These are phyloP conservation scores for Yarrowia divulgata DNA, from an alignment of 805 yeast species.

Conservation along the genomic window DNA sequence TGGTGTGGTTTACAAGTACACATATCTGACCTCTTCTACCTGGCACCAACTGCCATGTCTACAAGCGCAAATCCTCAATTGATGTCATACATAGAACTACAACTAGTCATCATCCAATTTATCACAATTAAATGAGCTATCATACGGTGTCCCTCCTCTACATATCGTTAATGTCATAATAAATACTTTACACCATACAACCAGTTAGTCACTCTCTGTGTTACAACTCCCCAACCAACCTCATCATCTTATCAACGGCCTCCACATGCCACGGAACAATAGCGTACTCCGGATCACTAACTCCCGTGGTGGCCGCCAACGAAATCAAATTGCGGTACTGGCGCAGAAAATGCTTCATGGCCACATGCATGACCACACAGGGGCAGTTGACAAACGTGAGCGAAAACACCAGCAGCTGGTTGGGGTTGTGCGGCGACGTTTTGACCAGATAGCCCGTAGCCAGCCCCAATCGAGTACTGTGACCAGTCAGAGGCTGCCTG, in stretches of 20 bases:
- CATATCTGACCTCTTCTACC: no score
- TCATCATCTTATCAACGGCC: slow-evolving; percentile 49
- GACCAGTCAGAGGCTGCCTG: slow-evolving; percentile 39
- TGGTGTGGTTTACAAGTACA: no score
- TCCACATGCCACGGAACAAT: slow-evolving; percentile 54
- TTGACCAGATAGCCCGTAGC: slow-evolving; percentile 45
- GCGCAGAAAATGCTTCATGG: slow-evolving; percentile 49
- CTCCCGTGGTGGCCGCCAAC: slow-evolving; percentile 50
- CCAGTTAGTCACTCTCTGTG: no score
- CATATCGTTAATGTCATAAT: no score
- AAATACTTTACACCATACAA: no score
- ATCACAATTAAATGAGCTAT: no score
- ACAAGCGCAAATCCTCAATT: no score
- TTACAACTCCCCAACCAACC: slow-evolving; percentile 39
- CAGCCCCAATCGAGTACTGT: slow-evolving; percentile 37
- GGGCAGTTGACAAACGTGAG: slow-evolving; percentile 44
- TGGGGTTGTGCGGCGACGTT: slow-evolving; percentile 39
- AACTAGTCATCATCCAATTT: no score
- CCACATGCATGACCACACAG: slow-evolving; percentile 45
- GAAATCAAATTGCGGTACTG: slow-evolving; percentile 53
- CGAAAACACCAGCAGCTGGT: slow-evolving; percentile 36
- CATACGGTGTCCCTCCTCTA: no score
- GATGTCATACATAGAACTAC: no score
- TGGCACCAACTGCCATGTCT: no score
- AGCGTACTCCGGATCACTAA: slow-evolving; percentile 45